These are phyloP conservation scores for Cymbopogon citratus DNA, from an alignment of 176 grass and related monocot genomes.

Conservation along the genomic window DNA sequence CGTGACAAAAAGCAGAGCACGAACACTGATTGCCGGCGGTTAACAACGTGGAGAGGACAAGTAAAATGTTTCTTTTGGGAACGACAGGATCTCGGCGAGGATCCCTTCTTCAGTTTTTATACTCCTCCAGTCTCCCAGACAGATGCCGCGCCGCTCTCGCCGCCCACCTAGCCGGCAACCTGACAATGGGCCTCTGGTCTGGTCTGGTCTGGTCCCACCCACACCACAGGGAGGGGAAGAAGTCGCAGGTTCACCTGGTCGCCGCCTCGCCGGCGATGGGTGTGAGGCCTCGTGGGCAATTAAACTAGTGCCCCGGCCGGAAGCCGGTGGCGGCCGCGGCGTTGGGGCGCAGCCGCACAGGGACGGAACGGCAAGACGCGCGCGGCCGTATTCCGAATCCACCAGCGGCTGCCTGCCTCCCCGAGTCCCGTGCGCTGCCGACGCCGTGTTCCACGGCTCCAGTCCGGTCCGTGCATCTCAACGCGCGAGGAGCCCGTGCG, in stretches of 20 bases:
- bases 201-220: neutral
- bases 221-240: no score
- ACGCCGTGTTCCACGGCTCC: neutral
- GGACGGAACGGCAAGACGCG: no score
- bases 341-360: neutral
- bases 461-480: neutral
- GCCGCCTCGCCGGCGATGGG: no score
- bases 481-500: neutral
- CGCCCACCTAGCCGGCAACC: neutral
- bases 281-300: no score
- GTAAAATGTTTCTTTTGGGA: constrained; percentile 2
- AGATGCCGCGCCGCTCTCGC: neutral
- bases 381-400: neutral
- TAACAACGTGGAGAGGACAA: neutral
- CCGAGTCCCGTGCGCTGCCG: neutral
- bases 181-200: neutral
- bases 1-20: neutral
- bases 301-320: neutral
- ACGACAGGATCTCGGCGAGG: constrained; percentile 34
- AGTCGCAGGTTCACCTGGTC: no score
- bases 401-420: neutral
- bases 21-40: neutral
- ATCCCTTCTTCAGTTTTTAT: neutral
- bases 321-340: neutral
- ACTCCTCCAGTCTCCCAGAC: neutral